Evolutionary conservation across 257 asterid genomes (phyloP), one percentile per base, ranked within the genome.

Genomic region (Salvia miltiorrhiza): DNA sequence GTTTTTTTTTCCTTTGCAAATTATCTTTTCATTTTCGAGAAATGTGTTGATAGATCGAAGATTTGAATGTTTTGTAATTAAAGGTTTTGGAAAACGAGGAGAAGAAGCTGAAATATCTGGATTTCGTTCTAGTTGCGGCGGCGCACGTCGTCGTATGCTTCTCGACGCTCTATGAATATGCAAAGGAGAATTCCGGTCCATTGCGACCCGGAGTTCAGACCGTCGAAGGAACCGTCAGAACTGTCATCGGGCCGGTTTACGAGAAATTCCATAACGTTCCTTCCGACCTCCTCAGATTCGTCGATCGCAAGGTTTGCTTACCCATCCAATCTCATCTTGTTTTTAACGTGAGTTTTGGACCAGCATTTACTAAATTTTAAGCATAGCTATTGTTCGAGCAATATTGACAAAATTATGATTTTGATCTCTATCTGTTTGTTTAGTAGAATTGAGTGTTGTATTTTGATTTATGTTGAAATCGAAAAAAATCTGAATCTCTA

Each of bases 181-280:
- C 93, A 2, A 88, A 91, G 65, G 88, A 74, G 12, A 91, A 88
- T 65, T 80, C 95, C 8, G 97, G 97, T 16, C 93, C 97, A 40
- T 20, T 91, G 57, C 76, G 79, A 44, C 80, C 93, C 52, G 97
- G 95, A 3, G 95, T 91, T 14, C 76, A 83, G 73, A 74, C 90
- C 63, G 97, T 90, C 12, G 96, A 90, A 70, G 82, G 78, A 44
- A 74, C 89, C 33, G 96, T 88, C 32, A 78, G 68, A 77, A 57
- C 95, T 63, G 88, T 84, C 20, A 72, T 81, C 65, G 93, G 91
- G 30, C 96, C 96, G 14, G 87, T 91, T 21, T 85, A 77, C 61
- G 72, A 76, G 58, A 91, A 88, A 79, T 87, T 85, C 70, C 88
- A 64, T 1, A 35, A 67, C 63, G 77, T 87, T 1, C 96, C 97